Evolutionary conservation across 805 yeast species (phyloP), one percentile per base, ranked within the genome.

Genomic region (Wickerhamomyces silvicola): DNA sequence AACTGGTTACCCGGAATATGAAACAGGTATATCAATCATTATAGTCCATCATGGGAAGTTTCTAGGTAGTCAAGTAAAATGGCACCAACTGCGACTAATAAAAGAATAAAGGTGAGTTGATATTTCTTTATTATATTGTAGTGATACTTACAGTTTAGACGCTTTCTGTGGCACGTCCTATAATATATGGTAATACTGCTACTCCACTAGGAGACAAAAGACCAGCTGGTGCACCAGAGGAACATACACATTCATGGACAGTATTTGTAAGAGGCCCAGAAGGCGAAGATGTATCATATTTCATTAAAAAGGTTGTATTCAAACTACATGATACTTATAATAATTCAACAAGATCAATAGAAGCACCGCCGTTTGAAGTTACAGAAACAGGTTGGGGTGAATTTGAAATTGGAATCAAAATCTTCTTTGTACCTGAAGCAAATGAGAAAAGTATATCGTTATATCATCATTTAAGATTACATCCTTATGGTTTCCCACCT

Each of bases 341-440:
- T 14, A 84, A 79, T 46, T 75, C 96, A 2, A 75, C 86, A n/a
- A 65, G 99, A 34, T 71, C 92, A 2, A 68, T 90, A 11, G 97
- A 92, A 41, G 54, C 66, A 19, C 97, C 97, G 2, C 98, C 98
- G 0, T 92, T 81, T 49, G 94, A 87, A 55, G 86, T 92, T 18
- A 82, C 95, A 2, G 99, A 92, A 52, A 84, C 97, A 0, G 99
- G 99, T 0, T 92, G 99, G 99, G 99, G 99, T 44, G 99, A 92
- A 57, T 92, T 92, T 58, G 99, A 92, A 51, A 81, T 92, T 39
- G 75, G 83, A 22, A 78, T 92, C 34, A 84, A 88, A 52, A 74
- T 92, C 12, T 88, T 79, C 55, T 92, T 92, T 56, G 79, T 78
- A 23, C 70, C 79, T n/a, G 94, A 84, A 19, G 80, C 94, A 11